Conservation (phyloP, 352 stramenopile species). For the Hyphochytrium catenoides region DNA sequence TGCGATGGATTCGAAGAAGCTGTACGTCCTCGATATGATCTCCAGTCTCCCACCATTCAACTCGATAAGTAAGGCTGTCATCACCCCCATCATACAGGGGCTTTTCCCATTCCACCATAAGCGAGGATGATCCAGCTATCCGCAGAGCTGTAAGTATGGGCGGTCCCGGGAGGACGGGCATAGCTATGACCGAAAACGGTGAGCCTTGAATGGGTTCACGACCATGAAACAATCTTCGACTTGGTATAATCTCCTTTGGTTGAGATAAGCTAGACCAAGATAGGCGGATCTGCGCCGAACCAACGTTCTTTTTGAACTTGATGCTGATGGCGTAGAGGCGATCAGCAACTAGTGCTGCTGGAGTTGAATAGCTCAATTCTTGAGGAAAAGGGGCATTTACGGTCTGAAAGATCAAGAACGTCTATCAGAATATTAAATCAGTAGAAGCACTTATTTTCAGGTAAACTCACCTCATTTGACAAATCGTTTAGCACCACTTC, state of each 20-base stretch:
- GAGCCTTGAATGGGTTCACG: slow-evolving; percentile 24
- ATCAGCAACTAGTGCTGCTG: slow-evolving; percentile 31
- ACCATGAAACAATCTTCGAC: slow-evolving; percentile 54
- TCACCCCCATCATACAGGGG: slow-evolving; percentile 61
- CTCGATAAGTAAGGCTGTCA: slow-evolving; percentile 42
- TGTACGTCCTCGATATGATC: too few relatives aligned
- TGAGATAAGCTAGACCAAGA: slow-evolving; percentile 69
- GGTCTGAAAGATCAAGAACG: too few relatives aligned
- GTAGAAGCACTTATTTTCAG: too few relatives aligned
- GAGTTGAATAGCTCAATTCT: too few relatives aligned
- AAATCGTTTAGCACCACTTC: slow-evolving; percentile 50
- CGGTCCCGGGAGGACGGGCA: slow-evolving; percentile 24
- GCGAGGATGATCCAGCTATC: slow-evolving; percentile 21
- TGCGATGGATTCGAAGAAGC: slow-evolving; percentile 12
- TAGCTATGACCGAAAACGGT: slow-evolving; percentile 28
- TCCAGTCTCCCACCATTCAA: slow-evolving; percentile 55
- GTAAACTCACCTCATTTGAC: too few relatives aligned
- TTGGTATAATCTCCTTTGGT: slow-evolving; percentile 51
- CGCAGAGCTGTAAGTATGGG: slow-evolving; percentile 17
- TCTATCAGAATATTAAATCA: too few relatives aligned
- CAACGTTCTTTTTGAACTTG: slow-evolving; percentile 78
- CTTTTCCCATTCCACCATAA: slow-evolving; percentile 57
- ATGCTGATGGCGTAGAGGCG: slow-evolving; percentile 58
- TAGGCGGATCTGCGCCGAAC: slow-evolving; percentile 45
- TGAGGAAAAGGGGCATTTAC: too few relatives aligned